These are phyloP conservation scores for Colletotrichum spaethianum DNA, from an alignment of 2,329 filamentous ascomycete species.

Conservation along the genomic window DNA sequence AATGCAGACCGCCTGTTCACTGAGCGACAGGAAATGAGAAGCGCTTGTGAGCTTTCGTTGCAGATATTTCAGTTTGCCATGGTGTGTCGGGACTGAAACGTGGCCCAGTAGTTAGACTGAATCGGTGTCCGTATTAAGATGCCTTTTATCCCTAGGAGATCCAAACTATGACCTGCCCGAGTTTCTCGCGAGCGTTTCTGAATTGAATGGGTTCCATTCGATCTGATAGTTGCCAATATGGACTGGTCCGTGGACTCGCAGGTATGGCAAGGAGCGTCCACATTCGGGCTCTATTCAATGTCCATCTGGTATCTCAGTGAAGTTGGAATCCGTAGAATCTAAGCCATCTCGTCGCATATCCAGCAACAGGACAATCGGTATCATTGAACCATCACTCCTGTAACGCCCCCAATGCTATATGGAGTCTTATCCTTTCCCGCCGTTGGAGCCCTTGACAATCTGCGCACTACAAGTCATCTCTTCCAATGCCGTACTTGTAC, in stretches of 20 bases:
- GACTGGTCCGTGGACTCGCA: too few relatives aligned
- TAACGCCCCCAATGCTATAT: neutral
- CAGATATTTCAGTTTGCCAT: neutral
- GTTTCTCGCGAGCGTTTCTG: neutral
- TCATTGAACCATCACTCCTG: neutral
- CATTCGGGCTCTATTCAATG: neutral
- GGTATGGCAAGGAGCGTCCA: too few relatives aligned
- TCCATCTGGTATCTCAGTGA: neutral
- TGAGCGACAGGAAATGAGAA: neutral
- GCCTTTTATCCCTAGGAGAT: neutral
- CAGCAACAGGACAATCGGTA: neutral
- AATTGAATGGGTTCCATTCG: neutral
- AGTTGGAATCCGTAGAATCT: too few relatives aligned
- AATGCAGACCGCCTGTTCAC: too few relatives aligned
- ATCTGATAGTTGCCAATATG: too few relatives aligned
- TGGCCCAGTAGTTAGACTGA: neutral
- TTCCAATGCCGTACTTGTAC: conserved; percentile 75
- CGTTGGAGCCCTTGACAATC: neutral
- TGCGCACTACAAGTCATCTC: conserved; percentile 48
- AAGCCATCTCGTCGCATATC: too few relatives aligned
- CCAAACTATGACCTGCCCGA: neutral
- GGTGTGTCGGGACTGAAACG: neutral
- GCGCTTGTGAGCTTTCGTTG: too few relatives aligned
- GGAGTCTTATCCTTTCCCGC: too few relatives aligned
- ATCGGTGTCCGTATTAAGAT: neutral